These are phyloP conservation scores for Boeremia lycopersici DNA, from an alignment of 2,329 filamentous ascomycete genomes.

Conservation along the genomic window DNA sequence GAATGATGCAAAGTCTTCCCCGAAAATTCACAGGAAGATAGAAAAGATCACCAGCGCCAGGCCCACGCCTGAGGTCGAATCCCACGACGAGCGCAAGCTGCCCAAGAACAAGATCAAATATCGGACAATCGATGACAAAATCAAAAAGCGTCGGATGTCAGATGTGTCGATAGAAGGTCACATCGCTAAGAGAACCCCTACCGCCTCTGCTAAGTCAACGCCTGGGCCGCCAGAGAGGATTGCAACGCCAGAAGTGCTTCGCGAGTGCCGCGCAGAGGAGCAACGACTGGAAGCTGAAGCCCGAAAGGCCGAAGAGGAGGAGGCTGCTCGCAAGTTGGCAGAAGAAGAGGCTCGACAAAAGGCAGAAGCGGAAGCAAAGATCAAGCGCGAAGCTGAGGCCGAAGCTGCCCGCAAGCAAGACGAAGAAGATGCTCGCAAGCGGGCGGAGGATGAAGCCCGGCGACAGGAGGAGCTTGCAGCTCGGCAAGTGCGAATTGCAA, in stretches of 20 bases:
- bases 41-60: conserved; percentile 35
- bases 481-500: conserved; percentile 42
- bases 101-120: conserved; percentile 42
- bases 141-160: conserved; percentile 39
- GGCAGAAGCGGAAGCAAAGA: conserved; percentile 39
- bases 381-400: conserved; percentile 37
- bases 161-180: conserved; percentile 40
- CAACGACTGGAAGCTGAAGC: conserved; percentile 38
- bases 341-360: conserved; percentile 36
- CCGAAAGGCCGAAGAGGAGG: conserved; percentile 35
- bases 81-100: conserved; percentile 42
- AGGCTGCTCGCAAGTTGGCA: conserved; percentile 35
- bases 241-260: conserved; percentile 41
- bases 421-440: conserved; percentile 39
- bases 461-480: conserved; percentile 38
- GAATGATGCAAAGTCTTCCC: conserved; percentile 29
- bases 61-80: conserved; percentile 43
- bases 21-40: conserved; percentile 37
- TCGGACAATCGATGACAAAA: conserved; percentile 41
- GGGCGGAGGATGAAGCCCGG: conserved; percentile 38
- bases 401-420: conserved; percentile 41
- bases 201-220: conserved; percentile 43
- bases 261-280: conserved; percentile 44
- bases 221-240: conserved; percentile 43
- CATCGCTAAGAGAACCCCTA: conserved; percentile 42